Conservation (phyloP, 768 basidiomycete species). For the Calocera viscosa region DNA sequence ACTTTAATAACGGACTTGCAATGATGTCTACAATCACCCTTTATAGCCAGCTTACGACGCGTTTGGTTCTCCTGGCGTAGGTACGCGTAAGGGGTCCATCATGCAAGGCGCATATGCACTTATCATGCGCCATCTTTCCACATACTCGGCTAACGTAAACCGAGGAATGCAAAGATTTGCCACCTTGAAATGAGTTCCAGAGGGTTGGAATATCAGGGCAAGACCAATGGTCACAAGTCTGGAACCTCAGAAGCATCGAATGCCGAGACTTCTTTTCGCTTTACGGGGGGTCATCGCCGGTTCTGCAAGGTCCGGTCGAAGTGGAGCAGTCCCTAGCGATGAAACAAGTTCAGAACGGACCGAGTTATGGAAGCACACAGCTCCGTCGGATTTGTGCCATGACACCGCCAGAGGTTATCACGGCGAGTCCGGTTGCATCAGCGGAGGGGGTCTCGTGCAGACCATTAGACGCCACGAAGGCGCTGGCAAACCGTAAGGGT, state of each 20-base stretch:
- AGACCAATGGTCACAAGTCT: slow-evolving; percentile 5
- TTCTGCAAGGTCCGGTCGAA: not conserved
- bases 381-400: not conserved
- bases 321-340: not conserved
- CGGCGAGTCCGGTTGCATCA: not conserved
- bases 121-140: not conserved
- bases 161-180: not conserved
- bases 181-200: slow-evolving; percentile 5
- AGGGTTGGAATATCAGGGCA: slow-evolving; percentile 2
- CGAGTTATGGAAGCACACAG: not conserved
- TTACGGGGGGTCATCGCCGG: not conserved
- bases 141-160: slow-evolving; percentile 5
- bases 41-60: not conserved
- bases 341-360: not conserved
- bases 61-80: not conserved
- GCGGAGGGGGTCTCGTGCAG: not conserved
- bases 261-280: not conserved
- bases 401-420: not conserved
- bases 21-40: not conserved
- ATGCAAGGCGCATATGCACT: not conserved
- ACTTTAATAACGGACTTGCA: not conserved
- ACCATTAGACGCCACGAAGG: slow-evolving; percentile 3
- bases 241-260: not conserved
- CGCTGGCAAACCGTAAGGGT: not conserved
- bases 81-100: not conserved